Evolutionary conservation across 2,329 filamentous ascomycete genomes (phyloP), one percentile per base, ranked within the genome.

Genomic region (Microascus cirrosus): DNA sequence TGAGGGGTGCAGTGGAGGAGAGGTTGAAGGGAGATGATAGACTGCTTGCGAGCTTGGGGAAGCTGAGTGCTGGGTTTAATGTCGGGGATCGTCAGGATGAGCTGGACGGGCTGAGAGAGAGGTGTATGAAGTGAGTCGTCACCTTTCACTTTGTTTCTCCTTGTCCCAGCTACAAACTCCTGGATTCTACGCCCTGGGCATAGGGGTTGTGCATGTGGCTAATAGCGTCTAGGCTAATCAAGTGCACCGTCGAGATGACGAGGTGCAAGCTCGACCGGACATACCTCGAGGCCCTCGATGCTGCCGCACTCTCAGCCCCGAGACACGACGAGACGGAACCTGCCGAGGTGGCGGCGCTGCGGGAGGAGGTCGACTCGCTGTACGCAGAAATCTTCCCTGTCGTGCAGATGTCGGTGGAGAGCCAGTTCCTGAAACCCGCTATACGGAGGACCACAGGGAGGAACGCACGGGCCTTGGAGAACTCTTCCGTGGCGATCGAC

Each of bases 341-440:
- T 1, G 72, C 71, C 5, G 78, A 82, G 54, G 74, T 78, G 11
- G 71, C 70, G 15, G 74, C 77, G 3, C 66, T 87, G 2, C 79
- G 85, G 63, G 78, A 80, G 35, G 86, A 89, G 64, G 73, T 90
- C 1, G 84, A 88, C 62, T 87, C 84, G 4, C 73, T 90, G 2
- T 85, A 87, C 63, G 74, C 83, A 0, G 87, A 90, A 65, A 84
- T 90, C 48, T 72, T 86, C 0, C 82, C 85, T 0, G 83, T 90
- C 1, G 81, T 85, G 7, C 82, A 87, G 61, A 89, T 90, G 82
- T 82, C 85, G 0, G 77, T 85, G 1, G 84, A 89, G 62, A 81
- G 86, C 63, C 83, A 87, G 65, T 79, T 85, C 62, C 74, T 86
- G 5, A 78, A 82, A 60, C 85, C 86, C 0, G 81, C 85, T 1